Percentiles rank a stretch among this genome's conserved stretches.
Evolutionary conservation across 441 rosid genomes (phyloP).

Genomic region (Viola pubescens): DNA sequence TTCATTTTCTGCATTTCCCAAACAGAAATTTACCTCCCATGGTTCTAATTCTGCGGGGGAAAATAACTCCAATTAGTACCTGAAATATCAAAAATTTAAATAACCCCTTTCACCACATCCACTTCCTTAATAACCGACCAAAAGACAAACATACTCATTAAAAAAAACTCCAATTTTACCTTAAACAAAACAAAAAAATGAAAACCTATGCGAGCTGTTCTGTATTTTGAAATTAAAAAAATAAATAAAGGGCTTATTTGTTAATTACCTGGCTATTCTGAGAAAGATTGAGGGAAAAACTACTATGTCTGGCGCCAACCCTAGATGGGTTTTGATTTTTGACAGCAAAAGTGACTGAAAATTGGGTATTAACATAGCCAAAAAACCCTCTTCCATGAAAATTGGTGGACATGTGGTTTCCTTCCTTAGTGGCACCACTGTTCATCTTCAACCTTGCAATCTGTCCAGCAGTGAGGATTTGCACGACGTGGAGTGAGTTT

Average conservation of each 20-base stretch:
- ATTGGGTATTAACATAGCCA: conserved; percentile 12
- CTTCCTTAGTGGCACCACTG: too few relatives aligned
- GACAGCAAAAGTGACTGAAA: not conserved
- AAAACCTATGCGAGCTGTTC: too few relatives aligned
- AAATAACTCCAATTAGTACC: not conserved
- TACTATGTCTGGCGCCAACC: conserved; percentile 18
- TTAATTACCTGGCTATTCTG: not conserved
- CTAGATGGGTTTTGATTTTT: conserved; percentile 22
- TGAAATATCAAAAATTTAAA: not conserved
- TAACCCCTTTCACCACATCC: too few relatives aligned
- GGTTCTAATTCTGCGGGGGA: conserved; percentile 14
- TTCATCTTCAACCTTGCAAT: conserved; percentile 53
- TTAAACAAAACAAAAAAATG: too few relatives aligned
- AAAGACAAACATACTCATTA: not conserved
- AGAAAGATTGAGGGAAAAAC: not conserved
- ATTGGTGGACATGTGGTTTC: conserved; percentile 15
- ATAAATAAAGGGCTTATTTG: too few relatives aligned
- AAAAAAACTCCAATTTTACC: not conserved
- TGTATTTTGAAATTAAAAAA: too few relatives aligned
- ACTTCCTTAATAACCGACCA: not conserved
- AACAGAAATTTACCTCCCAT: not conserved
- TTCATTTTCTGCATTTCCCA: conserved; percentile 29
- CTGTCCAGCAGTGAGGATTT: conserved; percentile 64
- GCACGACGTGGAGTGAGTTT: too few relatives aligned
- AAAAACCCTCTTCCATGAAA: conserved; percentile 19